Evolutionary conservation across 305 asterid species (phyloP).

Genomic region (Fraxinus xanthoxyloides): DNA sequence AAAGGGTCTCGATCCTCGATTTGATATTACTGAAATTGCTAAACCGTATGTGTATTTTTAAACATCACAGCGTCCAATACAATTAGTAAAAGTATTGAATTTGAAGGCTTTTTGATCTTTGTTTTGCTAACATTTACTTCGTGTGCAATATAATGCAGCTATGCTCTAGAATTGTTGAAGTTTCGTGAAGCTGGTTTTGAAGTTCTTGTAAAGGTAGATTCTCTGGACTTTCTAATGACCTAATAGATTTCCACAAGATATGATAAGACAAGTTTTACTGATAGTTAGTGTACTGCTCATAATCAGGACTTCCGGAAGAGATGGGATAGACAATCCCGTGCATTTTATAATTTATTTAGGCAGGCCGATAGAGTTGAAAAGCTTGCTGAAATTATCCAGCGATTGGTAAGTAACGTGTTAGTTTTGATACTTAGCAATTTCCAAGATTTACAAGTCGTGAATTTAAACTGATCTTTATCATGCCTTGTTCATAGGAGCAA

Average conservation of each 20-base stretch:
- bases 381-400: conserved; percentile 79
- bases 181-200: conserved; percentile 96
- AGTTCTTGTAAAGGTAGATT: conserved; percentile 69
- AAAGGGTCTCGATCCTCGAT: conserved; percentile 97
- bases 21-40: conserved; percentile 96
- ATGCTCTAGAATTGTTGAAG: conserved; percentile 82
- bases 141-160: conserved; percentile 39
- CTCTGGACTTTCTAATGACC: conserved; percentile 14
- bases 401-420: conserved; percentile 51
- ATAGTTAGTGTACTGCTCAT: conserved; percentile 15
- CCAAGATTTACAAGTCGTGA: neutral
- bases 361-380: conserved; percentile 97
- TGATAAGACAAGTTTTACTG: conserved; percentile 3
- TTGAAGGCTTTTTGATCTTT: neutral
- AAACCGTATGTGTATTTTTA: conserved; percentile 67
- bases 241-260: neutral
- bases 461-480: neutral
- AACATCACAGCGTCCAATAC: neutral
- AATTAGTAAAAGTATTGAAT: neutral
- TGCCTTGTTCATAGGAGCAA: conserved; percentile 65
- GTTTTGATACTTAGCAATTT: neutral
- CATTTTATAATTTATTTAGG: conserved; percentile 83
- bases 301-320: conserved; percentile 77
- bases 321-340: conserved; percentile 88
- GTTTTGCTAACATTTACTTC: conserved; percentile 12